Evolutionary conservation across 495 filamentous ascomycete species (phyloP).

Genomic region (Pseudoneurospora amorphoporcata): DNA sequence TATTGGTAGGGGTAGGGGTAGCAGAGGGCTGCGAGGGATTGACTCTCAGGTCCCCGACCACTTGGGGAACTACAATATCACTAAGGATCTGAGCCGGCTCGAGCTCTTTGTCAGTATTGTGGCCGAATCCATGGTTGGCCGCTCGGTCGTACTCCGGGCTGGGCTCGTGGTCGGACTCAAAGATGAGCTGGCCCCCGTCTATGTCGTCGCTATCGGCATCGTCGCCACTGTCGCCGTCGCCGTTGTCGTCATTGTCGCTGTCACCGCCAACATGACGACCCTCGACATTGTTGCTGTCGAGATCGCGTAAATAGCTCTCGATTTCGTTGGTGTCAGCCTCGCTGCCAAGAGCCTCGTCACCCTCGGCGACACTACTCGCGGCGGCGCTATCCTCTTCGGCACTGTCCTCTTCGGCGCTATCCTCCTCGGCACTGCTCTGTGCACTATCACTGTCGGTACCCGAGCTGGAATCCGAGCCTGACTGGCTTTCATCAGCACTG

Average conservation of each 20-base stretch:
- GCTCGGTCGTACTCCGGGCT: background rate
- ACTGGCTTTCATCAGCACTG: background rate
- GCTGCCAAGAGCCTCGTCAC: background rate
- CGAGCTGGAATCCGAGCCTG: background rate
- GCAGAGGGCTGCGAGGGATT: background rate
- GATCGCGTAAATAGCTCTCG: background rate
- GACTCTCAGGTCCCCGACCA: background rate
- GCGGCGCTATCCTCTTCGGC: background rate
- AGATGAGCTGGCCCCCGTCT: background rate
- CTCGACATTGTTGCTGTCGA: background rate
- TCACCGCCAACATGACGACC: background rate
- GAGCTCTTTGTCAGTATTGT: background rate
- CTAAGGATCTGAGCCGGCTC: conserved; percentile 12
- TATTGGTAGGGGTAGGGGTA: background rate
- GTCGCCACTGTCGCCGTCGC: background rate
- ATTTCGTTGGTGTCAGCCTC: background rate
- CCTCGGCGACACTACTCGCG: background rate
- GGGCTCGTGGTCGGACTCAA: background rate
- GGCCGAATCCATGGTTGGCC: background rate
- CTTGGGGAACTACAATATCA: conserved; percentile 5
- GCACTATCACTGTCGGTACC: background rate
- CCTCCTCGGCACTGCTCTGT: background rate
- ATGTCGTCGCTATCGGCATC: background rate
- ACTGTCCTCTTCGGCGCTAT: background rate
- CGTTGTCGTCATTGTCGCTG: background rate